A percentile compares a stretch with the other conserved stretches of the same genome.
Conservation (phyloP, 495 filamentous ascomycete genomes). For the Talaromyces liani region DNA sequence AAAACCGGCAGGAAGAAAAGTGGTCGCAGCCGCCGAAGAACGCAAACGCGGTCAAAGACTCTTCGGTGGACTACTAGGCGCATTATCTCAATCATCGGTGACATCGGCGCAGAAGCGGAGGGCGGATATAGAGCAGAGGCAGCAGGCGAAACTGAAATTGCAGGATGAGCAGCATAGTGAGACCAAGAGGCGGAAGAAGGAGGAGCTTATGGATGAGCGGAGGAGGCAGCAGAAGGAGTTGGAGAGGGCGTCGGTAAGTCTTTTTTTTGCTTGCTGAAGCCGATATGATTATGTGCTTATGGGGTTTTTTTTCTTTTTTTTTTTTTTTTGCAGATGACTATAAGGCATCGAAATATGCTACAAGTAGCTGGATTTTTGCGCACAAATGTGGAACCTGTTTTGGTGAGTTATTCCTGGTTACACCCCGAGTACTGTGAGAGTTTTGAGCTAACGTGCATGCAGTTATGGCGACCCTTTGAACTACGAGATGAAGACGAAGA, state of each 20-base stretch:
- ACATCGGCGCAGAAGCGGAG: slow-evolving; percentile 66
- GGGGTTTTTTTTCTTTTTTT: too few species aligned
- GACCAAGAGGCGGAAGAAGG: slow-evolving; percentile 54
- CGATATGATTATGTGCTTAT: too few species aligned
- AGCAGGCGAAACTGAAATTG: slow-evolving; percentile 72
- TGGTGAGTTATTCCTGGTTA: slow-evolving; percentile 50
- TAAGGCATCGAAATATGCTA: slow-evolving; percentile 64
- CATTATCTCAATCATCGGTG: slow-evolving; percentile 70
- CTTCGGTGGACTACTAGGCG: slow-evolving; percentile 83
- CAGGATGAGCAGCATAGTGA: slow-evolving; percentile 68
- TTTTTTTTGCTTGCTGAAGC: too few species aligned
- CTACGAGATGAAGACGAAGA: slow-evolving; percentile 54
- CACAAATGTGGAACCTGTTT: slow-evolving; percentile 64
- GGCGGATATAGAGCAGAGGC: slow-evolving; percentile 82
- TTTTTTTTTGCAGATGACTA: too few species aligned
- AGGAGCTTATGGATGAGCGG: slow-evolving; percentile 51
- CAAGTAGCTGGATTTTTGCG: slow-evolving; percentile 66
- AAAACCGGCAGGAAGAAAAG: slow-evolving; percentile 37
- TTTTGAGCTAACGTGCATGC: slow-evolving; percentile 10
- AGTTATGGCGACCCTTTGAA: slow-evolving; percentile 92
- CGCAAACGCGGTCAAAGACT: slow-evolving; percentile 81
- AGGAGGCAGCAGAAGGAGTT: slow-evolving; percentile 66
- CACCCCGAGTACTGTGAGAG: neutral
- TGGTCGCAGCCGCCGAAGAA: slow-evolving; percentile 53
- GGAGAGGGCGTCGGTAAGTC: slow-evolving; percentile 75